phyloP scores from a whole-genome alignment of 225 moss, liverwort and hornwort genomes.

The Lunularia cruciata region DNA sequence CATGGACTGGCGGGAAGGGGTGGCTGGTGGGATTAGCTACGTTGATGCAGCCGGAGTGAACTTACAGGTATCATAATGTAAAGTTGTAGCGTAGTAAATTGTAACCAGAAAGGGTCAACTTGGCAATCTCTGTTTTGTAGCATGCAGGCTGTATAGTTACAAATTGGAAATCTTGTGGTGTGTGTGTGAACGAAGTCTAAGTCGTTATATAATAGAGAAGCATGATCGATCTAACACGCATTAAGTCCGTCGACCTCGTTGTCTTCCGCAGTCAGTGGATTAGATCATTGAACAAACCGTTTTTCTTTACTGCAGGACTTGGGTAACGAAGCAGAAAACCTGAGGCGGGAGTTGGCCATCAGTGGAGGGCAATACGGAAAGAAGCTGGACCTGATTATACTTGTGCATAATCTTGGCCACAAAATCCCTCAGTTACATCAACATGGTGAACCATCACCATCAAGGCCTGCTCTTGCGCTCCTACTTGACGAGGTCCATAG shows the following conservation, averaged over 20 bases:
- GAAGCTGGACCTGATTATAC: conserved; percentile 80
- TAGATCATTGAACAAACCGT: no score
- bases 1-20: conserved; percentile 90
- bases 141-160: no score
- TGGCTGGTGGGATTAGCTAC: conserved; percentile 83
- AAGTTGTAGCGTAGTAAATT: no score
- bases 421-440: conserved; percentile 77
- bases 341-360: conserved; percentile 73
- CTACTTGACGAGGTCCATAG: conserved; percentile 78
- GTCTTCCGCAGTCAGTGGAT: no score
- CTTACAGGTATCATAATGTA: conserved; percentile 52
- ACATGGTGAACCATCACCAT: conserved; percentile 38
- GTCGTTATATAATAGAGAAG: no score
- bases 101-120: no score
- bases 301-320: conserved; percentile 69
- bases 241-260: no score
- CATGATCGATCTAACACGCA: no score
- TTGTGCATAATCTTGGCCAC: conserved; percentile 96
- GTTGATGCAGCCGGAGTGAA: conserved; percentile 91
- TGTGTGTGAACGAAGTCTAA: no score
- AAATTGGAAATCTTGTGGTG: no score
- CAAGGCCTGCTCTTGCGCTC: conserved; percentile 74
- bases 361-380: conserved; percentile 68
- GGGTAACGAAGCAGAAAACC: conserved; percentile 69
- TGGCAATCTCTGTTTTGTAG: no score